Evolutionary conservation across 2,329 filamentous ascomycete genomes (phyloP).

Genomic region (Conoideocrella luteorostrata): DNA sequence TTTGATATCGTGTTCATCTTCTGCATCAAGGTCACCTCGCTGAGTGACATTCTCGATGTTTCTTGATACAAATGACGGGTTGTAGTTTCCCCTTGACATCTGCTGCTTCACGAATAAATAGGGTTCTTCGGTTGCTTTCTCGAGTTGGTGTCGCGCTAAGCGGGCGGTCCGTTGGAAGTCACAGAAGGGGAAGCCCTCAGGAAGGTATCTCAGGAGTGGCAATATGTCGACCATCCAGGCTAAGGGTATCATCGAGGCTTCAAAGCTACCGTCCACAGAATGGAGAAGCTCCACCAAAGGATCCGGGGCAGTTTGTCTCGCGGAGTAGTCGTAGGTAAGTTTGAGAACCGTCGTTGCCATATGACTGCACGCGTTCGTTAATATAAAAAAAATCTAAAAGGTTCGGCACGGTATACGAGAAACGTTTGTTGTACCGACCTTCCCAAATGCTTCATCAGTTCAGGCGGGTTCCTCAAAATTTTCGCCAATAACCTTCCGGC

Average conservation of each 20-base stretch:
- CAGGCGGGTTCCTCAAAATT: no score
- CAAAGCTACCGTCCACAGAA: slow-evolving; percentile 22
- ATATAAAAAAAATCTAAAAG: no score
- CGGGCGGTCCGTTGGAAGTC: slow-evolving; percentile 23
- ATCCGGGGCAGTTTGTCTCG: slow-evolving; percentile 22
- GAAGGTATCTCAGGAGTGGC: slow-evolving; percentile 23
- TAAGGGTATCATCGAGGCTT: slow-evolving; percentile 20
- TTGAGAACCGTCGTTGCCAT: slow-evolving; percentile 16
- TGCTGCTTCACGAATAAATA: slow-evolving; percentile 24
- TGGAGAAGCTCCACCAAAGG: slow-evolving; percentile 23
- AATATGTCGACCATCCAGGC: slow-evolving; percentile 27
- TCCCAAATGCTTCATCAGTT: no score
- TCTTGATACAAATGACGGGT: slow-evolving; percentile 21
- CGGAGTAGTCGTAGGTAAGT: slow-evolving; percentile 25
- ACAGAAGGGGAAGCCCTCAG: slow-evolving; percentile 22
- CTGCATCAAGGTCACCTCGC: background rate
- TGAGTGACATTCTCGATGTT: slow-evolving; percentile 6
- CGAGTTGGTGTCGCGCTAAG: slow-evolving; percentile 17
- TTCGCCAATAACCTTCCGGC: no score
- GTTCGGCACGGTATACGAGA: no score
- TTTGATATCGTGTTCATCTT: slow-evolving; percentile 5
- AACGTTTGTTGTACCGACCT: no score
- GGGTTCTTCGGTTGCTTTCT: slow-evolving; percentile 17
- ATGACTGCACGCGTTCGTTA: background rate
- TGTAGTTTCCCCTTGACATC: slow-evolving; percentile 14